Conservation (phyloP, 2,329 filamentous ascomycete genomes). For the Phyllosticta citrichinensis region DNA sequence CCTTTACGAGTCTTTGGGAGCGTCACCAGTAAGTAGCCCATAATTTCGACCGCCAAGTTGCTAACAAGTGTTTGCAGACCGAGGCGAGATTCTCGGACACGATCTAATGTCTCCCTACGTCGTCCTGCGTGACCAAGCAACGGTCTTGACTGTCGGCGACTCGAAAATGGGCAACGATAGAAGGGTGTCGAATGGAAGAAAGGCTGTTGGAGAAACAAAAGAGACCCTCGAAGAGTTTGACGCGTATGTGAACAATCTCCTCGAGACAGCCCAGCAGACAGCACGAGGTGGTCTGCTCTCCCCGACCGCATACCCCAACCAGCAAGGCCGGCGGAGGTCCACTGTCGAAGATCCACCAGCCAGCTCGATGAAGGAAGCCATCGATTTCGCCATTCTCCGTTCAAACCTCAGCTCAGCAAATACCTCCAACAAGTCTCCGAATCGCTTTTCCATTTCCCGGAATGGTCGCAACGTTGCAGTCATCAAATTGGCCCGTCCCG, state of each 20-base stretch:
- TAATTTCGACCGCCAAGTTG: not conserved
- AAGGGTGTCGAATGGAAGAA: constrained; percentile 13
- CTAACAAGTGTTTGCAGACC: constrained; percentile 33
- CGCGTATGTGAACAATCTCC: constrained; percentile 38
- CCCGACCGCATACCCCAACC: constrained; percentile 50
- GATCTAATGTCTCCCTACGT: constrained; percentile 94
- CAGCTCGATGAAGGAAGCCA: constrained; percentile 66
- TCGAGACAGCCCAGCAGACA: constrained; percentile 23
- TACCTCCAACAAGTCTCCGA: constrained; percentile 50
- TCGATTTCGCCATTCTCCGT: constrained; percentile 81
- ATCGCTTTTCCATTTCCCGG: constrained; percentile 88
- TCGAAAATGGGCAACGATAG: constrained; percentile 17
- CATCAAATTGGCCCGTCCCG: constrained; percentile 76
- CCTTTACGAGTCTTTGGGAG: constrained; percentile 90
- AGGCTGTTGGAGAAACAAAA: constrained; percentile 11
- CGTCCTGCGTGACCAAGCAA: constrained; percentile 72
- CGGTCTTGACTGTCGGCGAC: constrained; percentile 34
- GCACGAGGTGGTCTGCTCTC: constrained; percentile 51
- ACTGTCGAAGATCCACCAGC: constrained; percentile 41
- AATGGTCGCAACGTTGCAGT: constrained; percentile 88
- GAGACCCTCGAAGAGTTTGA: constrained; percentile 27
- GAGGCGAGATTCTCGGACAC: constrained; percentile 82
- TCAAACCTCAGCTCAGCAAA: constrained; percentile 41
- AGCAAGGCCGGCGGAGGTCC: constrained; percentile 36
- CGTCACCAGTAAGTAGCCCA: constrained; percentile 54